phyloP scores from a whole-genome alignment of 2,329 filamentous ascomycete genomes.

The Nemania bipapillata region DNA sequence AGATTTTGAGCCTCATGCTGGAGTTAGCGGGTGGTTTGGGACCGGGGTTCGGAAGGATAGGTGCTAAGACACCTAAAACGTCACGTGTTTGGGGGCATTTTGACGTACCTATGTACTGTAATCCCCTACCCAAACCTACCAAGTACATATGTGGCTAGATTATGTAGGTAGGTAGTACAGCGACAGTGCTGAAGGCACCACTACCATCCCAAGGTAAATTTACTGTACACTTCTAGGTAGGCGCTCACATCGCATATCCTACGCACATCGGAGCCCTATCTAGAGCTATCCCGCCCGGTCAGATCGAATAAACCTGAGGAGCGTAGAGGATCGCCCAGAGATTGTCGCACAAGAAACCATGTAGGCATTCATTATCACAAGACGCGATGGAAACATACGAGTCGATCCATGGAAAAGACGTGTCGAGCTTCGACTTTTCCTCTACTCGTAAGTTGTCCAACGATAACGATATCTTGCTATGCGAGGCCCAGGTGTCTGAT shows the following conservation, averaged over 20 bases:
- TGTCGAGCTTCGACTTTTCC: constrained; percentile 68
- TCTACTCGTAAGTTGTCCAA: constrained; percentile 61
- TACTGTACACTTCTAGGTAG: not conserved
- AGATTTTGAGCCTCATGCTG: constrained; percentile 34
- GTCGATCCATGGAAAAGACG: constrained; percentile 68
- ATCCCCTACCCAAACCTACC: constrained; percentile 1
- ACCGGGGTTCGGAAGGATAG: constrained; percentile 7
- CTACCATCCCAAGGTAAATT: not conserved
- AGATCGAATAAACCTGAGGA: not conserved
- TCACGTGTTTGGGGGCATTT: constrained; percentile 22
- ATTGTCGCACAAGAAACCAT: constrained; percentile 24
- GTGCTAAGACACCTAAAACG: not conserved
- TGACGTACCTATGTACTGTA: constrained; percentile 4
- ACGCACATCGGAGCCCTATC: not conserved
- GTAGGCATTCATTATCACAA: constrained; percentile 25
- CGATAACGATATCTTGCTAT: constrained; percentile 30
- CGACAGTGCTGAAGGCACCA: not conserved
- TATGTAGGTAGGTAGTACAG: not conserved
- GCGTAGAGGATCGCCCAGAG: not conserved
- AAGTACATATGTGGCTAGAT: not conserved
- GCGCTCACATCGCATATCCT: not conserved
- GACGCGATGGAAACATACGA: constrained; percentile 65
- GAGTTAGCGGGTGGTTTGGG: constrained; percentile 16
- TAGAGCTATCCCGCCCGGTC: not conserved
- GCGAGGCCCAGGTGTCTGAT: constrained; percentile 33